Evolutionary conservation across 371 early-diverging fungal genomes (phyloP), one percentile per base, ranked within the genome.

Genomic region (Mortierella sp.): DNA sequence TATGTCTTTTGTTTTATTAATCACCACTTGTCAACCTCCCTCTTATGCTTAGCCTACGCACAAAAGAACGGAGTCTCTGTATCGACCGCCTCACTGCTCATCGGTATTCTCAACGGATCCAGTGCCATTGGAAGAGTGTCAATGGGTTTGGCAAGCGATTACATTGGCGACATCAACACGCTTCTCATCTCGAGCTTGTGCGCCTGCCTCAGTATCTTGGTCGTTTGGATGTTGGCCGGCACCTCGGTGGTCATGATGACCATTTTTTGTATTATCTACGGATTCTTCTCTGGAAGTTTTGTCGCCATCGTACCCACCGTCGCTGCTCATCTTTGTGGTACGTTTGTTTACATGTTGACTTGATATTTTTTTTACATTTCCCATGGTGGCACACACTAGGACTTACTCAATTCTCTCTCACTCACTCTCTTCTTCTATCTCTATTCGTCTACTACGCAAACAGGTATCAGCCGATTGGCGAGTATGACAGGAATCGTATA

Each of bases 141-240:
- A 14, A 80, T 84, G 81, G 88, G 88, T 11, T 21, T 84, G 34
- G 80, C 84, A 1, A 81, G 84, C 19, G 94, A 93, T 60, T 71
- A 83, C 19, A 74, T 94, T 44, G 96, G 96, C 28, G 91, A 91
- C 50, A 82, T 94, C 80, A 94, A 94, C 84, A 85, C 90, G 0
- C 80, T 93, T 28, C 79, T 86, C 9, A 72, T 91, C 6, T 92
- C 92, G 34, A 82, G 86, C 2, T 38, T 89, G 21, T 76, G 79
- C 8, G 85, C 88, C 5, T 83, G 81, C 50, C 42, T 92, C 2
- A 89, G 91, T 58, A 87, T 91, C 24, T 87, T 94, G 87, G 76
- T 93, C 3, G 77, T 94, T 16, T 95, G 95, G 95, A 93, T 92
- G 58, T 88, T 92, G 79, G 84, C 92, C 2, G 80, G 84, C 9